These are phyloP conservation scores for Podila verticillata DNA, from an alignment of 192 early-diverging fungal genomes.

Conservation along the genomic window DNA sequence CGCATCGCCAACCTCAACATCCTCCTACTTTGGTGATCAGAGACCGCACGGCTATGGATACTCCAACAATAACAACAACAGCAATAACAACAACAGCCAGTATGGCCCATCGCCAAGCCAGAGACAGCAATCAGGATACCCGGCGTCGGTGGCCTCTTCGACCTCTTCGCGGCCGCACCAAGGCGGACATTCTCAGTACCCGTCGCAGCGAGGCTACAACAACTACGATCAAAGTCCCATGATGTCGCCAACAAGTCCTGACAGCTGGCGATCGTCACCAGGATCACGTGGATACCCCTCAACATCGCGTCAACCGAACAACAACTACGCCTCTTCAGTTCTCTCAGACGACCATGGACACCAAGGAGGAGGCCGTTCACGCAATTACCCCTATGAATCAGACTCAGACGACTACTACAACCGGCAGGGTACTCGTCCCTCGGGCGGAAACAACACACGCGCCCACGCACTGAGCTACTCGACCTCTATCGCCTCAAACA, in stretches of 20 bases:
- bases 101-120: slow-evolving; percentile 16
- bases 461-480: slow-evolving; percentile 30
- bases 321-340: slow-evolving; percentile 23
- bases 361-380: slow-evolving; percentile 1
- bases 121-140: slow-evolving; percentile 3
- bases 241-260: slow-evolving; percentile 35
- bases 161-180: neutral
- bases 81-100: slow-evolving; percentile 5
- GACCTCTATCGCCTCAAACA: slow-evolving; percentile 36
- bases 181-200: slow-evolving; percentile 6
- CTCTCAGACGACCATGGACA: slow-evolving; percentile 21
- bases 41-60: slow-evolving; percentile 1
- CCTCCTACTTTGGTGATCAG: slow-evolving; percentile 29
- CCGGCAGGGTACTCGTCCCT: slow-evolving; percentile 9
- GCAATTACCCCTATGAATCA: slow-evolving; percentile 19
- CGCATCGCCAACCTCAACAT: slow-evolving; percentile 20
- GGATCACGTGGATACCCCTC: slow-evolving; percentile 34
- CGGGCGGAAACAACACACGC: slow-evolving; percentile 1
- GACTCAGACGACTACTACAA: slow-evolving; percentile 49
- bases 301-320: slow-evolving; percentile 4
- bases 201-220: slow-evolving; percentile 1
- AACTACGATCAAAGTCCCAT: slow-evolving; percentile 46
- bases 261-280: slow-evolving; percentile 47
- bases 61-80: slow-evolving; percentile 9
- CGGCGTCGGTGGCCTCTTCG: neutral